Percentiles rank a stretch among this genome's conserved stretches.
Conservation (phyloP, 2,329 filamentous ascomycete species). For the Leptographium galeiforme region DNA sequence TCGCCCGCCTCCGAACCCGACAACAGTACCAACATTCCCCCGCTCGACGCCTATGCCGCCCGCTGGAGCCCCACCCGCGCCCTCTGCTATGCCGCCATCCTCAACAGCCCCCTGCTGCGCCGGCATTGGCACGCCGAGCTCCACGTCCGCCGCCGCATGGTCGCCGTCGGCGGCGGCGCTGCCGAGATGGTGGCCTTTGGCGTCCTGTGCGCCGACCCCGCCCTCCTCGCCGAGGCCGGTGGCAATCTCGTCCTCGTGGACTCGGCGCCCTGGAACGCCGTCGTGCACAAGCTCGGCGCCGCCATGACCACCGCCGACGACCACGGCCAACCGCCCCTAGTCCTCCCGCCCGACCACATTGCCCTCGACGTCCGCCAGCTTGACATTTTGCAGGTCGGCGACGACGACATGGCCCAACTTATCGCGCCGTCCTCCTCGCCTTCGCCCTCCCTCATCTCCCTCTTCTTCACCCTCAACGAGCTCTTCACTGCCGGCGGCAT, state of each 20-base stretch:
- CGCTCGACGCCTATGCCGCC: constrained; percentile 71
- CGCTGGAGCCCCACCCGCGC: constrained; percentile 84
- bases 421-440: constrained; percentile 11
- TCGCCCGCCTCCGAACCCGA: not conserved
- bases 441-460: constrained; percentile 50
- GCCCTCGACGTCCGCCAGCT: constrained; percentile 28
- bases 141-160: constrained; percentile 2
- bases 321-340: constrained; percentile 19
- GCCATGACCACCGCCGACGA: constrained; percentile 34
- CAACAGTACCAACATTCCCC: not conserved
- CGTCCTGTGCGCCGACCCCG: constrained; percentile 23
- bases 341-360: constrained; percentile 24
- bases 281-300: constrained; percentile 44
- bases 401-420: constrained; percentile 19
- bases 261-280: constrained; percentile 61
- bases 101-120: constrained; percentile 19
- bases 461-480: constrained; percentile 94
- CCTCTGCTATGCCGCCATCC: constrained; percentile 59
- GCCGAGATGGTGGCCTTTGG: constrained; percentile 47
- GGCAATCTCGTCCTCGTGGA: constrained; percentile 56
- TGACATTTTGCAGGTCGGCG: constrained; percentile 33
- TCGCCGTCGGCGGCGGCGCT: constrained; percentile 38
- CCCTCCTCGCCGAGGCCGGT: not conserved
- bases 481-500: constrained; percentile 68
- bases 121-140: not conserved